phyloP scores from a whole-genome alignment of 768 basidiomycete species.

The Tricholomella constricta region DNA sequence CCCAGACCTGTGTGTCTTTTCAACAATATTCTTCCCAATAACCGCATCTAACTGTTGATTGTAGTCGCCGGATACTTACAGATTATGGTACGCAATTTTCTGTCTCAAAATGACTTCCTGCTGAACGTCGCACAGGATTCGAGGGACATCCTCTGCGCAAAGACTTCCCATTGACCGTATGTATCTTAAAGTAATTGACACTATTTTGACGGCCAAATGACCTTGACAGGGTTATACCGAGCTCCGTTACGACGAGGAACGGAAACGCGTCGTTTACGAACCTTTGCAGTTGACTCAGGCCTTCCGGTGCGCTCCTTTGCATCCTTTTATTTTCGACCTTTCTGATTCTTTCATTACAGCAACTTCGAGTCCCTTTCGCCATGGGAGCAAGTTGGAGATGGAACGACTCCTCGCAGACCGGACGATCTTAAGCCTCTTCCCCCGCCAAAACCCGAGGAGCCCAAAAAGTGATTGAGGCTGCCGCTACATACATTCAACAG shows the following conservation, averaged over 20 bases:
- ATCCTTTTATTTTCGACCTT: background rate
- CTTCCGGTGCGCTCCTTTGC: constrained; percentile 67
- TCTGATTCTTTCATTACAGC: constrained; percentile 40
- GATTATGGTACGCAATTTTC: constrained; percentile 75
- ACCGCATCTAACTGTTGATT: constrained; percentile 16
- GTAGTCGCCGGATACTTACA: constrained; percentile 92
- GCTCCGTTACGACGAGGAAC: constrained; percentile 96
- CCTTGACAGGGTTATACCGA: constrained; percentile 90
- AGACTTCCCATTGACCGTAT: constrained; percentile 95
- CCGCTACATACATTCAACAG: background rate
- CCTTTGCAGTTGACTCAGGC: constrained; percentile 97
- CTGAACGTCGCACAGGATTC: constrained; percentile 57
- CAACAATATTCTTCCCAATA: background rate
- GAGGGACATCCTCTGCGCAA: constrained; percentile 98
- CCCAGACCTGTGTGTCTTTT: constrained; percentile 82
- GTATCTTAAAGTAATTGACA: constrained; percentile 24
- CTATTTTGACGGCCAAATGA: constrained; percentile 2
- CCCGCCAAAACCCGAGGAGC: constrained; percentile 72
- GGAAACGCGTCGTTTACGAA: constrained; percentile 96
- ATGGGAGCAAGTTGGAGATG: constrained; percentile 92
- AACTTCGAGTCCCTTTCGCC: constrained; percentile 94
- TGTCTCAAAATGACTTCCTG: background rate
- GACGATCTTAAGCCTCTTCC: constrained; percentile 76
- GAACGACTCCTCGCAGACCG: constrained; percentile 53
- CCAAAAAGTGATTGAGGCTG: constrained; percentile 65